These are phyloP conservation scores for Gymnopilus dilepis DNA, from an alignment of 768 basidiomycete species.

Conservation along the genomic window DNA sequence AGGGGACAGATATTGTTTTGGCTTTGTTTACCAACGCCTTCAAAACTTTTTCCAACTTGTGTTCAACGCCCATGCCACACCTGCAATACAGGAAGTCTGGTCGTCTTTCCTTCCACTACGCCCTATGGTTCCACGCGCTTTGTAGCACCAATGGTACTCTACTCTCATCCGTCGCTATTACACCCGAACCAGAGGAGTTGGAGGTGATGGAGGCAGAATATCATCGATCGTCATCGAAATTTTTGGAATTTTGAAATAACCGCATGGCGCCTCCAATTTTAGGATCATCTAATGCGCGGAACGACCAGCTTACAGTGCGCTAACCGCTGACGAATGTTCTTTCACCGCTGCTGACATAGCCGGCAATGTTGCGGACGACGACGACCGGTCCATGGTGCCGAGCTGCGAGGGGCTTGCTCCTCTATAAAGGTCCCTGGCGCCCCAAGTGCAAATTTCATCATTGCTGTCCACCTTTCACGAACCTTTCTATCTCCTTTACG, in stretches of 20 bases:
- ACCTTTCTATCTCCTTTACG: neutral
- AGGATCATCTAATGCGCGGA: neutral
- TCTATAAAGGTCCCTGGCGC: neutral
- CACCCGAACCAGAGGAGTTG: neutral
- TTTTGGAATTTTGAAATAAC: slow-evolving; percentile 1
- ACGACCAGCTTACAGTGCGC: neutral
- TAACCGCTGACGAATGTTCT: neutral
- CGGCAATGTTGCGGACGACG: neutral
- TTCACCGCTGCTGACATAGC: neutral
- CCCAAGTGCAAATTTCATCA: neutral
- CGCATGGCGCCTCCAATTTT: neutral
- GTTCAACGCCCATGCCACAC: neutral
- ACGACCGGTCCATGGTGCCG: neutral
- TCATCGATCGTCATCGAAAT: neutral
- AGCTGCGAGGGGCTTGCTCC: neutral
- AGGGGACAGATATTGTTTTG: neutral
- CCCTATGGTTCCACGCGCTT: neutral
- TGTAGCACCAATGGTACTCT: neutral
- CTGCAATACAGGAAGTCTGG: too few relatives aligned
- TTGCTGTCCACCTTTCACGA: neutral
- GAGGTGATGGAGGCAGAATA: neutral
- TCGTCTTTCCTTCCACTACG: too few relatives aligned
- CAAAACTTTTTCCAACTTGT: neutral
- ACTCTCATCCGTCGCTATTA: neutral
- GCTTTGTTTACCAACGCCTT: neutral